Conservation (phyloP, 495 filamentous ascomycete genomes). For the Lasiosphaeriaceae sp. region DNA sequence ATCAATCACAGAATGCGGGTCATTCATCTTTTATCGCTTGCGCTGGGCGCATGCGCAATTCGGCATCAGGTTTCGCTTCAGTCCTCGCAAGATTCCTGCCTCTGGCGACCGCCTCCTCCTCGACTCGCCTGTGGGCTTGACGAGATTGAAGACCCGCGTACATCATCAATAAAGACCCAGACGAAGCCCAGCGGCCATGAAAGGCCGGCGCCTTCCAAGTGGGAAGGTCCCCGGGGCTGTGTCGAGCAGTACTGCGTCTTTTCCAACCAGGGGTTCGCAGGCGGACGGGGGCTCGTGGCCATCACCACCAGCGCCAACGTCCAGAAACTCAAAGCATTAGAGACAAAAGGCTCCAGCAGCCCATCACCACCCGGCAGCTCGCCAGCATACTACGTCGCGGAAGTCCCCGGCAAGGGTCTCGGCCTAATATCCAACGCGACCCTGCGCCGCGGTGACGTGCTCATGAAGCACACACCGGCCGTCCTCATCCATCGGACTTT, state of each 20-base stretch:
- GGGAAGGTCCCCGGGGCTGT: constrained; percentile 13
- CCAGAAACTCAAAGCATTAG: constrained; percentile 9
- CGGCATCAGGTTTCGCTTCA: no score
- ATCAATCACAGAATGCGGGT: no score
- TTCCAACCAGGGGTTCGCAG: constrained; percentile 21
- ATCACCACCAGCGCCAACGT: constrained; percentile 21
- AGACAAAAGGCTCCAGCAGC: neutral
- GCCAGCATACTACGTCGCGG: constrained; percentile 5
- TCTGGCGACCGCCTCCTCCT: neutral
- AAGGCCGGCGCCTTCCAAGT: neutral
- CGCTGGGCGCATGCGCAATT: no score
- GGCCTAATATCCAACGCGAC: constrained; percentile 18
- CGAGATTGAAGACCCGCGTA: neutral
- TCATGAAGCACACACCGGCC: constrained; percentile 22
- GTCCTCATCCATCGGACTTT: constrained; percentile 22
- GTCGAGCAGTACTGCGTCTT: constrained; percentile 24
- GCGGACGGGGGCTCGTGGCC: constrained; percentile 21
- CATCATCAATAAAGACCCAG: neutral
- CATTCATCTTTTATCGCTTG: no score
- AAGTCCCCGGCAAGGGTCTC: constrained; percentile 21
- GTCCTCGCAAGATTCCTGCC: neutral
- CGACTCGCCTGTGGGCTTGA: constrained; percentile 4
- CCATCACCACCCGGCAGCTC: neutral
- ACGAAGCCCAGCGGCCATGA: neutral
- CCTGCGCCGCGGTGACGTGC: constrained; percentile 17